Evolutionary conservation across 805 yeast species (phyloP).

Genomic region (Lipomyces chichibuensis): DNA sequence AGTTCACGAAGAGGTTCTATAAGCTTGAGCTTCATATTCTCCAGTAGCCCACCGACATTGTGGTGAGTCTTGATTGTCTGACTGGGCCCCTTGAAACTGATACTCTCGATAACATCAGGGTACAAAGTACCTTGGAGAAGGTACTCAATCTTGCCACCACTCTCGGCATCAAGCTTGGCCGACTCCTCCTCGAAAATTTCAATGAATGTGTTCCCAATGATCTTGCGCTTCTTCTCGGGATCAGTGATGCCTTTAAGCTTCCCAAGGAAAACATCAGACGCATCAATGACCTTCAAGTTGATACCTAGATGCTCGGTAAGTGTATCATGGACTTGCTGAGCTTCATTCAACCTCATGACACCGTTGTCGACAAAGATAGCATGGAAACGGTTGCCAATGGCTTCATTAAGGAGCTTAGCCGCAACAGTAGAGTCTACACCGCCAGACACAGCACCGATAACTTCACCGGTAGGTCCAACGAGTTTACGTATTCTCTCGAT

Average conservation of each 20-base stretch:
- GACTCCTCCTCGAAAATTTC: slow-evolving; percentile 97
- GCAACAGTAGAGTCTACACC: slow-evolving; percentile 99
- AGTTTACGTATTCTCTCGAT: slow-evolving; percentile 85
- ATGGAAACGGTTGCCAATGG: slow-evolving; percentile 98
- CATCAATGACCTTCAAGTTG: slow-evolving; percentile 92
- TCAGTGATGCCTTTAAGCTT: slow-evolving; percentile 93
- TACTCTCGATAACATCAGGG: slow-evolving; percentile 98
- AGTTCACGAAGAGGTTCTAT: slow-evolving; percentile 98
- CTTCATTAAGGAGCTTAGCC: slow-evolving; percentile 96
- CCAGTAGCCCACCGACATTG: slow-evolving; percentile 97
- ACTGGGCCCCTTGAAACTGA: slow-evolving; percentile 98
- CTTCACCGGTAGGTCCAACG: slow-evolving; percentile 98
- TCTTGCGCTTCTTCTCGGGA: slow-evolving; percentile 98
- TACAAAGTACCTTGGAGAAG: slow-evolving; percentile 95
- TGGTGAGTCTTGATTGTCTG: slow-evolving; percentile 99
- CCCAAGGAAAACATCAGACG: slow-evolving; percentile 82
- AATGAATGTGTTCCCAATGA: slow-evolving; percentile 96
- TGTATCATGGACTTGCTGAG: slow-evolving; percentile 83
- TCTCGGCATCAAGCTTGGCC: slow-evolving; percentile 82
- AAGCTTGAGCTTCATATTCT: slow-evolving; percentile 96
- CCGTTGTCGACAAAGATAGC: slow-evolving; percentile 98
- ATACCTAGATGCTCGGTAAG: slow-evolving; percentile 92
- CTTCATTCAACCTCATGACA: slow-evolving; percentile 93
- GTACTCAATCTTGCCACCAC: slow-evolving; percentile 88
- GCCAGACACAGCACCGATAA: slow-evolving; percentile 98